These are phyloP conservation scores for Secale cereale DNA, from an alignment of 176 grass and related monocot genomes.

Conservation along the genomic window DNA sequence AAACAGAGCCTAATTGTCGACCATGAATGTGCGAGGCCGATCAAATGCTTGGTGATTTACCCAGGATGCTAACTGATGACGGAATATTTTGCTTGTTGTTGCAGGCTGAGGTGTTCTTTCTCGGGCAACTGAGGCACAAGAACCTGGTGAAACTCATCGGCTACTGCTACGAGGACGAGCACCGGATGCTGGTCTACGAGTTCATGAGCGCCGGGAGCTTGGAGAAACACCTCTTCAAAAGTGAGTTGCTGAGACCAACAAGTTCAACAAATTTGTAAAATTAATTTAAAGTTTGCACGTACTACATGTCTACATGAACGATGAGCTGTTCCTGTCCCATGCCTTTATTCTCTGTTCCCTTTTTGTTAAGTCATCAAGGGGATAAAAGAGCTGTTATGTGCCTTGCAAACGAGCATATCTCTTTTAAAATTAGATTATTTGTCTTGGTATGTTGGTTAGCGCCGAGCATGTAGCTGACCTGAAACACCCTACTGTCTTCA, in stretches of 20 bases:
- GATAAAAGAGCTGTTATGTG: constrained; percentile 21
- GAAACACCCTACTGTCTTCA: constrained; percentile 21
- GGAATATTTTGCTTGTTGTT: background rate
- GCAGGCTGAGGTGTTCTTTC: constrained; percentile 88
- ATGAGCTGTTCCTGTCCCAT: constrained; percentile 12
- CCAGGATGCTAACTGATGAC: background rate
- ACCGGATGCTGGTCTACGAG: constrained; percentile 87
- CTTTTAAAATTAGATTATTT: background rate
- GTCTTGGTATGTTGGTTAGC: background rate
- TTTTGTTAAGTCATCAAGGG: constrained; percentile 14
- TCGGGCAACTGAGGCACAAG: constrained; percentile 70
- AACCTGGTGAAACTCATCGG: constrained; percentile 83
- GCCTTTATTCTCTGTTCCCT: background rate
- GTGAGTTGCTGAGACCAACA: constrained; percentile 35
- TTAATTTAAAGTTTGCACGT: background rate
- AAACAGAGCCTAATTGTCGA: background rate
- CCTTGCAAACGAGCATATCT: background rate
- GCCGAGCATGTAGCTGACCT: constrained; percentile 14
- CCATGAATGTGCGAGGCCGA: too few relatives aligned
- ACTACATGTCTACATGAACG: background rate
- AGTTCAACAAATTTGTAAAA: background rate
- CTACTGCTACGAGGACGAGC: constrained; percentile 73
- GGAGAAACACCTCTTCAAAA: constrained; percentile 86
- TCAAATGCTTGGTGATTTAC: background rate
- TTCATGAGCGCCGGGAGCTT: constrained; percentile 75